A percentile compares a stretch with the other conserved stretches of the same genome.
Conservation (phyloP, 371 early-diverging fungal species). For the Phascolomyces articulosus region DNA sequence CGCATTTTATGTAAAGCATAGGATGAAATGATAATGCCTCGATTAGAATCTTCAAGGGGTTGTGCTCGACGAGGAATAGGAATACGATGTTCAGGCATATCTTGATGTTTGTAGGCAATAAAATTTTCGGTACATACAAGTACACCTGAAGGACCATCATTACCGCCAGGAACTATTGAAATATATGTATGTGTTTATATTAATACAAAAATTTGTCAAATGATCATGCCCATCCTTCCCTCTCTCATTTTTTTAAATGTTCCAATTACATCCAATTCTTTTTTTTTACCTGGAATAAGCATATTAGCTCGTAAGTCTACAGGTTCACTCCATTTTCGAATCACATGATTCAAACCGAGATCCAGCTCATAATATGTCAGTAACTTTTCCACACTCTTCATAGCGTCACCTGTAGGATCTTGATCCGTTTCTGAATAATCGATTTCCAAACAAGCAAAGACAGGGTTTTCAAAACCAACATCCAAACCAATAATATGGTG, state of each 20-base stretch:
- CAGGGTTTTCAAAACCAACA: constrained; percentile 98
- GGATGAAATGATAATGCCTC: constrained; percentile 80
- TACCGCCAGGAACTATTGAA: constrained; percentile 83
- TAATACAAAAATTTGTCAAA: no score
- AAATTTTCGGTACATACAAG: constrained; percentile 91
- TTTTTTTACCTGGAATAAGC: constrained; percentile 72
- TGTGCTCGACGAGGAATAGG: constrained; percentile 89
- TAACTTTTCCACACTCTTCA: constrained; percentile 75
- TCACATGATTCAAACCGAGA: constrained; percentile 97
- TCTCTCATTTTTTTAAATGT: background rate
- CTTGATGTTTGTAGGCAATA: constrained; percentile 87
- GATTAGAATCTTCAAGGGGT: constrained; percentile 61
- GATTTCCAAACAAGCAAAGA: constrained; percentile 93
- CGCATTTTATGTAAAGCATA: constrained; percentile 92
- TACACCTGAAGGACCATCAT: constrained; percentile 97
- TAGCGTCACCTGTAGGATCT: constrained; percentile 81
- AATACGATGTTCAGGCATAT: constrained; percentile 67
- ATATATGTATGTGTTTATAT: background rate
- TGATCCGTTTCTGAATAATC: constrained; percentile 87
- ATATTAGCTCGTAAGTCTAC: constrained; percentile 80
- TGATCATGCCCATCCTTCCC: no score
- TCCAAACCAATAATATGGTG: constrained; percentile 88
- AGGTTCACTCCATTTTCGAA: constrained; percentile 89
- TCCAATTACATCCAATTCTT: background rate
- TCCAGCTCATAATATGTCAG: constrained; percentile 97